A percentile compares a stretch with the other conserved stretches of the same genome.
Conservation (phyloP, 768 basidiomycete species). For the Xerocomus potaroensis region DNA sequence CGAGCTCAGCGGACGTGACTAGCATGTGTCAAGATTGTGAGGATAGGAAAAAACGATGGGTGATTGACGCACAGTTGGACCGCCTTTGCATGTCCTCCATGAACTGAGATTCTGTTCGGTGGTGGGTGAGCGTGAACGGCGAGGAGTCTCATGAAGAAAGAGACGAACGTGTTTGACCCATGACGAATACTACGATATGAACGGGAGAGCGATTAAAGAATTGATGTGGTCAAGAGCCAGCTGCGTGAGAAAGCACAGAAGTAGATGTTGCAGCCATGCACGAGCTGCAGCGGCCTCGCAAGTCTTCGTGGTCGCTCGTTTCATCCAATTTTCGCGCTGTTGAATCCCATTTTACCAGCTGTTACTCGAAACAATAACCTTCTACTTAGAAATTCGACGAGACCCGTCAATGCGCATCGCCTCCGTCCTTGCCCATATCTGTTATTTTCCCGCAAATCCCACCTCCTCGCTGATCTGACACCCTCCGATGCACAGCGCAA, state of each 20-base stretch:
- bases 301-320: slow-evolving; percentile 1
- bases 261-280: slow-evolving; percentile 22
- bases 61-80: slow-evolving; percentile 81
- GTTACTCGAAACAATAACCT: slow-evolving; percentile 10
- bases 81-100: slow-evolving; percentile 97
- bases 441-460: slow-evolving; percentile 2
- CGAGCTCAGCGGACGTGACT: slow-evolving; percentile 95
- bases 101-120: slow-evolving; percentile 73
- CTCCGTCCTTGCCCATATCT: slow-evolving; percentile 12
- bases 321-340: slow-evolving; percentile 1
- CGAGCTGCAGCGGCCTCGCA: slow-evolving; percentile 3
- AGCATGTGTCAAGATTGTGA: slow-evolving; percentile 14
- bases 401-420: slow-evolving; percentile 13
- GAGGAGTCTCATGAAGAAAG: not conserved
- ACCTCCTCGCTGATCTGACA: slow-evolving; percentile 9
- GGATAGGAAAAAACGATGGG: not conserved
- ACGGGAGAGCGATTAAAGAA: not conserved
- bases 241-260: slow-evolving; percentile 20
- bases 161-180: slow-evolving; percentile 82
- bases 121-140: slow-evolving; percentile 5
- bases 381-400: slow-evolving; percentile 27
- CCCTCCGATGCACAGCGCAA: slow-evolving; percentile 51
- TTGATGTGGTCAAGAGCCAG: not conserved
- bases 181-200: slow-evolving; percentile 30
- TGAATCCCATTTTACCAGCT: slow-evolving; percentile 6